A percentile compares a stretch with the other conserved stretches of the same genome.
phyloP scores from a whole-genome alignment of 2,329 filamentous ascomycete species.

The Fusarium compactum region DNA sequence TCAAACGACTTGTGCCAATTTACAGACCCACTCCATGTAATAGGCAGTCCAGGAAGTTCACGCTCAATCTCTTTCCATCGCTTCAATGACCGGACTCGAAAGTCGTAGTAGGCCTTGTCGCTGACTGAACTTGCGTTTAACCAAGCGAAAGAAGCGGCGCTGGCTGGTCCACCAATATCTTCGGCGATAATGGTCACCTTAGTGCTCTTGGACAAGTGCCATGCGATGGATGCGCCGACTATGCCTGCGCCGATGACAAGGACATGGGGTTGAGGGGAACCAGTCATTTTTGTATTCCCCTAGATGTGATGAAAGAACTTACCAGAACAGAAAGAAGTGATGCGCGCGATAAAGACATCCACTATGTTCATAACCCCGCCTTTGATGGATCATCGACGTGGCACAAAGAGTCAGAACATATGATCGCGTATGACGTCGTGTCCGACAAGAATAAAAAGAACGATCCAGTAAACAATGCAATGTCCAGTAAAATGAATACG shows the following conservation, averaged over 20 bases:
- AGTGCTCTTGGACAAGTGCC: constrained; percentile 24
- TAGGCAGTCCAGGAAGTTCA: constrained; percentile 15
- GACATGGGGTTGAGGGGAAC: background rate
- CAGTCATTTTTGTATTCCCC: too few species aligned
- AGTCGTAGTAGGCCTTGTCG: constrained; percentile 24
- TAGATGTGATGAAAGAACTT: too few species aligned
- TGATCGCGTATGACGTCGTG: background rate
- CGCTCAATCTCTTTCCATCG: constrained; percentile 25
- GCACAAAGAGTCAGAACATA: accelerated
- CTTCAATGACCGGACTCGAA: constrained; percentile 27
- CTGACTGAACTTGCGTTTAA: constrained; percentile 28
- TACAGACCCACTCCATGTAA: constrained; percentile 31
- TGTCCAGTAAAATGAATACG: accelerated
- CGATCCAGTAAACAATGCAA: accelerated
- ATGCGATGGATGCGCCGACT: constrained; percentile 32
- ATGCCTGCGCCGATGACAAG: constrained; percentile 33
- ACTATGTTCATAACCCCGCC: too few species aligned
- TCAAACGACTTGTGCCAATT: constrained; percentile 29
- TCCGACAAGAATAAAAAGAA: background rate
- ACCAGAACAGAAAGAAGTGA: too few species aligned
- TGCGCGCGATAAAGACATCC: too few species aligned
- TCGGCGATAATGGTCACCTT: constrained; percentile 30
- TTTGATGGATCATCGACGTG: accelerated
- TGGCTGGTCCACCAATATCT: constrained; percentile 27
- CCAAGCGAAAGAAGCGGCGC: constrained; percentile 32